phyloP scores from a whole-genome alignment of 371 early-diverging fungal species.

The Apophysomyces variabilis region DNA sequence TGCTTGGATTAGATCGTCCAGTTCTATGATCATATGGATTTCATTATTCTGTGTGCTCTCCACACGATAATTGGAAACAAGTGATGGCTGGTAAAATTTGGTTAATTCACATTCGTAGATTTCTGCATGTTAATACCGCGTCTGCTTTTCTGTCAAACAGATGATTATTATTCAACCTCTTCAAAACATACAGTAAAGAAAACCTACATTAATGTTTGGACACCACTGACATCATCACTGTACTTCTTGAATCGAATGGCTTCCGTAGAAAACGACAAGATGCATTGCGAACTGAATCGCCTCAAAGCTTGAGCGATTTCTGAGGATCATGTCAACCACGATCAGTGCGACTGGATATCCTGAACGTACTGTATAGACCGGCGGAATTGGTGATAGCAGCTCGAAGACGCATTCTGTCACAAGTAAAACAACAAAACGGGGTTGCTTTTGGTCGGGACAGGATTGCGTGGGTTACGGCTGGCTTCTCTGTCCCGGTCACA shows the following conservation, averaged over 20 bases:
- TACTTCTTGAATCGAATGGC: conserved; percentile 53
- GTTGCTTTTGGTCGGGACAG: too few relatives aligned
- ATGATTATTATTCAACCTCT: not conserved
- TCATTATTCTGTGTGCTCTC: conserved; percentile 48
- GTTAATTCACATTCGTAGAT: not conserved
- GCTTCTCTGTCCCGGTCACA: not conserved
- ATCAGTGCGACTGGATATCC: not conserved
- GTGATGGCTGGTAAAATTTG: conserved; percentile 38
- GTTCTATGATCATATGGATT: conserved; percentile 50
- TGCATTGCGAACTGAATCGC: conserved; percentile 42
- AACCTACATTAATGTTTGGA: conserved; percentile 64
- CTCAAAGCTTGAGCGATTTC: conserved; percentile 47
- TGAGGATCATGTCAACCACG: conserved; percentile 1
- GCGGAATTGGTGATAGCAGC: conserved; percentile 8
- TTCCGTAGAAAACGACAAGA: conserved; percentile 49
- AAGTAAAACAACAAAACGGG: not conserved
- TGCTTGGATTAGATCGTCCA: conserved; percentile 54
- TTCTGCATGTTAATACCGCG: conserved; percentile 17
- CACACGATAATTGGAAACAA: conserved; percentile 63
- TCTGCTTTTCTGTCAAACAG: conserved; percentile 25
- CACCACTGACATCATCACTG: conserved; percentile 38
- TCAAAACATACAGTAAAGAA: conserved; percentile 9
- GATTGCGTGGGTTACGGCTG: too few relatives aligned
- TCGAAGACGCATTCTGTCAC: conserved; percentile 6
- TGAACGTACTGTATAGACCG: conserved; percentile 9